Conservation (phyloP, 2,329 filamentous ascomycete genomes). For the Aspergillus melleus region DNA sequence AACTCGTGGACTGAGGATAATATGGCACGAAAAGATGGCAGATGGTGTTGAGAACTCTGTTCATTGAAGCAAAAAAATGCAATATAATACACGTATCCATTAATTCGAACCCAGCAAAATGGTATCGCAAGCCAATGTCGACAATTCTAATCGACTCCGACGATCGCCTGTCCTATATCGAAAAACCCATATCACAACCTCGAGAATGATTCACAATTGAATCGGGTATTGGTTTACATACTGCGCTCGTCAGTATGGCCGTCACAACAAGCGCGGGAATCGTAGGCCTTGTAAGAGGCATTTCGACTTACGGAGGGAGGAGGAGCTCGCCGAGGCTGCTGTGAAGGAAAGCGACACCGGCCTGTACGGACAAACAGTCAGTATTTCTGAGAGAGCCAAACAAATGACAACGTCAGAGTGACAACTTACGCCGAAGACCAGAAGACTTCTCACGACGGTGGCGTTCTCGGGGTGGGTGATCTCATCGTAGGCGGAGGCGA, state of each 20-base stretch:
- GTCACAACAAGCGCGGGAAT: constrained; percentile 16
- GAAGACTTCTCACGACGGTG: constrained; percentile 66
- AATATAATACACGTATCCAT: constrained; percentile 28
- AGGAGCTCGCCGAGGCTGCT: constrained; percentile 68
- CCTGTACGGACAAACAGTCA: constrained; percentile 44
- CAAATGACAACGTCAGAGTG: not conserved
- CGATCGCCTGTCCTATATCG: constrained; percentile 2
- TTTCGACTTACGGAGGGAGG: constrained; percentile 57
- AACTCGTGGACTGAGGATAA: no score
- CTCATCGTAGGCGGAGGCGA: constrained; percentile 61
- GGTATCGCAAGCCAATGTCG: constrained; percentile 6
- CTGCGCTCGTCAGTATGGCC: constrained; percentile 14
- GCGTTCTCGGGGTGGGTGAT: constrained; percentile 68
- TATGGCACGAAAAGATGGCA: no score
- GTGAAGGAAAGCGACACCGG: constrained; percentile 65
- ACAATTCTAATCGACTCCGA: constrained; percentile 3
- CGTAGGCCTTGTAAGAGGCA: constrained; percentile 21
- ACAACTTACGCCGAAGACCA: constrained; percentile 65
- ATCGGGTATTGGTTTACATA: constrained; percentile 19
- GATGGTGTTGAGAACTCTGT: not conserved
- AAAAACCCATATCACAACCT: constrained; percentile 8
- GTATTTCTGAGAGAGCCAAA: constrained; percentile 8
- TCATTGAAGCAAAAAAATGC: constrained; percentile 18
- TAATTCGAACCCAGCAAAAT: constrained; percentile 14
- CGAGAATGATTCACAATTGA: constrained; percentile 1